Percentiles rank a stretch among this genome's conserved stretches.
phyloP scores from a whole-genome alignment of 805 yeast genomes.

The Saturnispora besseyi region DNA sequence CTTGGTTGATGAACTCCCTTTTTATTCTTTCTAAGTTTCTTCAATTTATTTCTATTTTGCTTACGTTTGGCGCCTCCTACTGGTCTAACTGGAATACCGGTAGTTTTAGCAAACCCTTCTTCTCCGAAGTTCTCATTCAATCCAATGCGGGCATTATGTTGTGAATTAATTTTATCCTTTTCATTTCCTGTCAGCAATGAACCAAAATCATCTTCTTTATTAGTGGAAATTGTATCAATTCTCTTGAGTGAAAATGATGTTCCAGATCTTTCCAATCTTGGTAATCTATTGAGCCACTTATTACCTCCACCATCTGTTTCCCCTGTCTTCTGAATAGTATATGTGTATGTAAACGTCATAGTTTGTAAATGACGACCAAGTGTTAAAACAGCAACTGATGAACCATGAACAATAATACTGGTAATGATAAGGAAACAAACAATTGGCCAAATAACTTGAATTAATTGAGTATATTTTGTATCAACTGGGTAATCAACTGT shows the following conservation, averaged over 20 bases:
- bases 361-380: slow-evolving; percentile 83
- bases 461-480: slow-evolving; percentile 23
- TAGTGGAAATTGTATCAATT: slow-evolving; percentile 49
- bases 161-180: slow-evolving; percentile 17
- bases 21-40: slow-evolving; percentile 21
- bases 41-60: slow-evolving; percentile 37
- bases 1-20: slow-evolving; percentile 26
- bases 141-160: slow-evolving; percentile 17
- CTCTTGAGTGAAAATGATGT: slow-evolving; percentile 76
- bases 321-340: slow-evolving; percentile 57
- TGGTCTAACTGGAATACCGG: slow-evolving; percentile 47
- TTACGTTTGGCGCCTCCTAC: slow-evolving; percentile 66
- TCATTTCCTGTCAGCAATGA: slow-evolving; percentile 9
- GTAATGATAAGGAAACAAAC: slow-evolving; percentile 44
- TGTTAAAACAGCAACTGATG: slow-evolving; percentile 49
- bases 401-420: slow-evolving; percentile 53
- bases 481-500: slow-evolving; percentile 24
- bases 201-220: slow-evolving; percentile 9
- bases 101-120: slow-evolving; percentile 12
- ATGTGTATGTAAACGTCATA: slow-evolving; percentile 86
- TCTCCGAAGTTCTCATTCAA: slow-evolving; percentile 8
- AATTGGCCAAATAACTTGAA: slow-evolving; percentile 39
- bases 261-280: slow-evolving; percentile 62
- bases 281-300: slow-evolving; percentile 78
- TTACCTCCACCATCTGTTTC: slow-evolving; percentile 36